A percentile compares a stretch with the other conserved stretches of the same genome.
phyloP scores from a whole-genome alignment of 1,284 basidiomycete genomes.

The Macrocystidia cucumis region DNA sequence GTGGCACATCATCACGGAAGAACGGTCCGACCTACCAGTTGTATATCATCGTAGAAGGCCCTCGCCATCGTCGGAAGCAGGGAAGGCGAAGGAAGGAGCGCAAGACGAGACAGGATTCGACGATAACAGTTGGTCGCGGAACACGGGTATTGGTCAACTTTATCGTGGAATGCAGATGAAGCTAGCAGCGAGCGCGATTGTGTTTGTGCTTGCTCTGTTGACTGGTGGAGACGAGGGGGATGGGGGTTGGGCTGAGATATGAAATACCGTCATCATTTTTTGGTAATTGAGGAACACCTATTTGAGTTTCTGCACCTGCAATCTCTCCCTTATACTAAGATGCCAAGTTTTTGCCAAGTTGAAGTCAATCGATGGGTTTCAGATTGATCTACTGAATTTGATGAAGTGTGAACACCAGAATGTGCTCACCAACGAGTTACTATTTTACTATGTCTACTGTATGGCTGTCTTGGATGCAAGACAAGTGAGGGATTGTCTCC shows the following conservation, averaged over 20 bases:
- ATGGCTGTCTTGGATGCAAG: no score
- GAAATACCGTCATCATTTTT: no score
- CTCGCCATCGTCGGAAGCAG: constrained; percentile 20
- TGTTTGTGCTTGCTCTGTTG: constrained; percentile 78
- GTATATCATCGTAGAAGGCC: constrained; percentile 19
- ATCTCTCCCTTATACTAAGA: no score
- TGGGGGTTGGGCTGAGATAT: constrained; percentile 91
- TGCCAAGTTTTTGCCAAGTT: no score
- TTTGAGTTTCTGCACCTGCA: no score
- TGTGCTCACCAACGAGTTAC: no score
- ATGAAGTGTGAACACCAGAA: no score
- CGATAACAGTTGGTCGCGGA: constrained; percentile 49
- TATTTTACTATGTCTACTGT: no score
- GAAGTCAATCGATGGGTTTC: no score
- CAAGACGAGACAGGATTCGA: constrained; percentile 26
- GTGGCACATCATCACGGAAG: constrained; percentile 92
- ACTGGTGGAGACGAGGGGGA: constrained; percentile 68
- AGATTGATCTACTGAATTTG: no score
- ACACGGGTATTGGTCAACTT: constrained; percentile 79
- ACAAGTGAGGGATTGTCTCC: no score
- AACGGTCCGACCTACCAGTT: constrained; percentile 71
- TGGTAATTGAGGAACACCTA: no score
- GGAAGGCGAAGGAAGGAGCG: constrained; percentile 24
- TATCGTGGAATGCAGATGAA: constrained; percentile 93
- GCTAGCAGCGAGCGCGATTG: constrained; percentile 76